Evolutionary conservation across 1,284 basidiomycete species (phyloP).

Genomic region (Marasmius sp.): DNA sequence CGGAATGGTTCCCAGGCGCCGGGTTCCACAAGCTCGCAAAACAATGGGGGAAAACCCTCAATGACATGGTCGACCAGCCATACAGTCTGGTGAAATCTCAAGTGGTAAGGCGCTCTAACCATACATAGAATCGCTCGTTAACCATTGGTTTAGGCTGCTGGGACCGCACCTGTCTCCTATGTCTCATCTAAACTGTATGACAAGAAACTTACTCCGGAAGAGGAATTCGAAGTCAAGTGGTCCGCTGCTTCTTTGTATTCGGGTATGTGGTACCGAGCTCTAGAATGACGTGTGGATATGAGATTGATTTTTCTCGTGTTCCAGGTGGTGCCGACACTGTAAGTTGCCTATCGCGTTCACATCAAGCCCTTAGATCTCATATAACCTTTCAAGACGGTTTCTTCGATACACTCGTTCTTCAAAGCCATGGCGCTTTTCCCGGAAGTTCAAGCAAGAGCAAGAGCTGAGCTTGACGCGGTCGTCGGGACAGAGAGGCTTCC

Average conservation of each 20-base stretch:
- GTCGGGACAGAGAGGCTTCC: conserved; percentile 34
- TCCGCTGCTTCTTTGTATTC: conserved; percentile 21
- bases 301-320: not conserved
- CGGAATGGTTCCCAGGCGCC: conserved; percentile 25
- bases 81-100: conserved; percentile 19
- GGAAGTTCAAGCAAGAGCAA: conserved; percentile 31
- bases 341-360: not conserved
- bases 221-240: conserved; percentile 23
- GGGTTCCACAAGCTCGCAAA: conserved; percentile 21
- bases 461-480: conserved; percentile 35
- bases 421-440: conserved; percentile 31
- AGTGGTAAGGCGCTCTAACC: conserved; percentile 11
- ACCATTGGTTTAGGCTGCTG: conserved; percentile 12
- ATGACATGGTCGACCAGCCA: conserved; percentile 18
- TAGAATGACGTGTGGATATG: not conserved
- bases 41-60: conserved; percentile 10
- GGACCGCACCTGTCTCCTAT: conserved; percentile 18
- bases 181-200: conserved; percentile 16
- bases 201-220: conserved; percentile 8
- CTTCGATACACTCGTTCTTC: conserved; percentile 18
- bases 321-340: conserved; percentile 16
- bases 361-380: not conserved
- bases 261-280: conserved; percentile 6
- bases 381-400: conserved; percentile 5
- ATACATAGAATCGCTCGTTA: not conserved